A percentile compares a stretch with the other conserved stretches of the same genome.
These are phyloP conservation scores for Litsea cubeba DNA, from an alignment of 164 flowering plant genomes.

Conservation along the genomic window DNA sequence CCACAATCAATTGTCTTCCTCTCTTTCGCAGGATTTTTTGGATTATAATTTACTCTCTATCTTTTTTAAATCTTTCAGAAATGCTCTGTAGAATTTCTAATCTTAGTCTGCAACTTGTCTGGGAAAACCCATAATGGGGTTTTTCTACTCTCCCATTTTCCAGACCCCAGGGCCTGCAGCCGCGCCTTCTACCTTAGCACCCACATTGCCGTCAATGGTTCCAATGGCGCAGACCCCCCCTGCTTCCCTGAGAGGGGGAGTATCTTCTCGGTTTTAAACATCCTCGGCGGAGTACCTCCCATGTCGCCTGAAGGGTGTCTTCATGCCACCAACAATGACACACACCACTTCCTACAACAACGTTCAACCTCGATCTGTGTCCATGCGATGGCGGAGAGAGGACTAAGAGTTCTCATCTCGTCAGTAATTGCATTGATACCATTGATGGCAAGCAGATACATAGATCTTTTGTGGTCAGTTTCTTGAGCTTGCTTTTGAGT, in stretches of 20 bases:
- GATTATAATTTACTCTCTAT: no score
- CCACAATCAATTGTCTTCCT: no score
- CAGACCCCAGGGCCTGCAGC: constrained; percentile 24
- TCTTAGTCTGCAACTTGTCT: not conserved
- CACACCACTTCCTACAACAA: constrained; percentile 23
- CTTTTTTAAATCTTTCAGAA: not conserved
- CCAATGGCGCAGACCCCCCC: constrained; percentile 49
- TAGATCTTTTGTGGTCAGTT: not conserved
- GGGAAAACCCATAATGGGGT: no score
- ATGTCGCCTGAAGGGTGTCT: constrained; percentile 40
- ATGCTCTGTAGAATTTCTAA: not conserved
- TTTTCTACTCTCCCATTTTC: constrained; percentile 16
- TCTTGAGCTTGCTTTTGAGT: not conserved
- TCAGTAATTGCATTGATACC: constrained; percentile 44
- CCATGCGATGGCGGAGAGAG: constrained; percentile 44
- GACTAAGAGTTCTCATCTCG: constrained; percentile 35
- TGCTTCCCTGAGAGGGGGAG: constrained; percentile 48
- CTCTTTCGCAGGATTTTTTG: no score
- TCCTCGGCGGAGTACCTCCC: no score
- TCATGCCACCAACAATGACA: constrained; percentile 17
- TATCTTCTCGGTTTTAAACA: constrained; percentile 32
- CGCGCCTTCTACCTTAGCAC: constrained; percentile 22
- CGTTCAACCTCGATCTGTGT: constrained; percentile 30
- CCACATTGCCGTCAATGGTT: constrained; percentile 23
- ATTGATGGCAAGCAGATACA: constrained; percentile 59